Percentiles rank a stretch among this genome's conserved stretches.
phyloP scores from a whole-genome alignment of 2,329 filamentous ascomycete species.

The Onygenales sp. region DNA sequence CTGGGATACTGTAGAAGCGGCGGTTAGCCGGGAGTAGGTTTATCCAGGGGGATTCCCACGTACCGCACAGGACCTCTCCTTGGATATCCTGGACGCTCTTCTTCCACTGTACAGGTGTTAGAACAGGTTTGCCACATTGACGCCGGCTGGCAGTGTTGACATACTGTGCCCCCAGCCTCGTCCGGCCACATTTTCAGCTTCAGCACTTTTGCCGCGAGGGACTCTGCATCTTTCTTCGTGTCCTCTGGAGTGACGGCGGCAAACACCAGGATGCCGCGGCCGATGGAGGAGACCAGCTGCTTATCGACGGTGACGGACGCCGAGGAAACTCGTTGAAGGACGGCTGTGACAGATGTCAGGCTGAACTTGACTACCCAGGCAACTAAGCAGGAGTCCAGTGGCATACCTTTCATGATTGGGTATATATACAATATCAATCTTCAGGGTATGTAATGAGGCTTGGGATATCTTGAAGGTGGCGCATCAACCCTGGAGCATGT shows the following conservation, averaged over 20 bases:
- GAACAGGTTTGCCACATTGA: neutral
- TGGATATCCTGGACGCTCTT: constrained; percentile 75
- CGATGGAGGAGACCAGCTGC: constrained; percentile 81
- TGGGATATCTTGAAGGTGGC: neutral
- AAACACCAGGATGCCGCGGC: constrained; percentile 80
- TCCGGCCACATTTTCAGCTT: constrained; percentile 92
- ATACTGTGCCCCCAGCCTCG: constrained; percentile 57
- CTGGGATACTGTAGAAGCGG: constrained; percentile 63
- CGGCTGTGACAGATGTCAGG: constrained; percentile 47
- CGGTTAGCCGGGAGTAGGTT: neutral
- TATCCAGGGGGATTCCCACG: constrained; percentile 15
- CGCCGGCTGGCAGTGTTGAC: neutral
- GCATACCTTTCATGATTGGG: constrained; percentile 32
- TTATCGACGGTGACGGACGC: constrained; percentile 93
- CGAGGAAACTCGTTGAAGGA: constrained; percentile 87
- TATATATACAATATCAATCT: neutral
- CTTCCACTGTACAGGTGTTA: constrained; percentile 61
- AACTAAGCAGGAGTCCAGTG: constrained; percentile 4
- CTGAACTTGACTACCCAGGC: neutral
- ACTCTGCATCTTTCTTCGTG: constrained; percentile 77
- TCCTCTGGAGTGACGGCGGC: constrained; percentile 86
- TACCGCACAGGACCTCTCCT: constrained; percentile 92
- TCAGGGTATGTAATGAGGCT: neutral
- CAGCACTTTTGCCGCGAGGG: constrained; percentile 73
- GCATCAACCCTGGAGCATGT: neutral